Conservation (phyloP, 2,329 filamentous ascomycete genomes). For the Septoria linicola region DNA sequence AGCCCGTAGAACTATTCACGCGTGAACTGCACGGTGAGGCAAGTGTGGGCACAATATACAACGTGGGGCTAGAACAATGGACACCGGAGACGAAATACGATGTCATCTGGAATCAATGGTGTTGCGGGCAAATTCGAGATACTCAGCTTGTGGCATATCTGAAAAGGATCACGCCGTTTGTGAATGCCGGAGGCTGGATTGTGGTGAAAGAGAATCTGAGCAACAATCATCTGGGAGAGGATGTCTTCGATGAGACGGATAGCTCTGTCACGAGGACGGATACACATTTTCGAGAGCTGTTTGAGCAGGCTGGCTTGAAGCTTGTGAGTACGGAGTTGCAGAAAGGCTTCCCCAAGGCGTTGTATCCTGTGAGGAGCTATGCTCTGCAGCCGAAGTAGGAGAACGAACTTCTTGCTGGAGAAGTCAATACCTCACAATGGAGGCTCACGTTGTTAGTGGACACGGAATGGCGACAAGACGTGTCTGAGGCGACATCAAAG, state of each 20-base stretch:
- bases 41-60: conserved; percentile 64
- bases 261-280: conserved; percentile 77
- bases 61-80: conserved; percentile 74
- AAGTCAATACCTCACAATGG: no score
- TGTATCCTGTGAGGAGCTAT: conserved; percentile 76
- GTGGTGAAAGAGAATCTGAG: conserved; percentile 80
- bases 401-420: no score
- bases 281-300: conserved; percentile 67
- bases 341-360: conserved; percentile 64
- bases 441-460: no score
- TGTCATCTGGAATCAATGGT: conserved; percentile 90
- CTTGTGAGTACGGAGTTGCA: conserved; percentile 72
- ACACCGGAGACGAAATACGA: conserved; percentile 60
- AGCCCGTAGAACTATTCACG: conserved; percentile 82
- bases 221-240: conserved; percentile 52
- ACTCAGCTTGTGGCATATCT: conserved; percentile 68
- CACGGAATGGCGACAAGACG: no score
- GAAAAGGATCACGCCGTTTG: conserved; percentile 54
- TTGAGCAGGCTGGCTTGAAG: conserved; percentile 65
- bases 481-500: no score
- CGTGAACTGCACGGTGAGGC: conserved; percentile 53
- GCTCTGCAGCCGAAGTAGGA: conserved; percentile 59
- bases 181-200: conserved; percentile 56
- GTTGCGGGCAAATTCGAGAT: conserved; percentile 77
- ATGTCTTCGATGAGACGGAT: conserved; percentile 74